Evolutionary conservation across 1,139 yeast species (phyloP), one percentile per base, ranked within the genome.

Genomic region (Diutina pseudorugosa): DNA sequence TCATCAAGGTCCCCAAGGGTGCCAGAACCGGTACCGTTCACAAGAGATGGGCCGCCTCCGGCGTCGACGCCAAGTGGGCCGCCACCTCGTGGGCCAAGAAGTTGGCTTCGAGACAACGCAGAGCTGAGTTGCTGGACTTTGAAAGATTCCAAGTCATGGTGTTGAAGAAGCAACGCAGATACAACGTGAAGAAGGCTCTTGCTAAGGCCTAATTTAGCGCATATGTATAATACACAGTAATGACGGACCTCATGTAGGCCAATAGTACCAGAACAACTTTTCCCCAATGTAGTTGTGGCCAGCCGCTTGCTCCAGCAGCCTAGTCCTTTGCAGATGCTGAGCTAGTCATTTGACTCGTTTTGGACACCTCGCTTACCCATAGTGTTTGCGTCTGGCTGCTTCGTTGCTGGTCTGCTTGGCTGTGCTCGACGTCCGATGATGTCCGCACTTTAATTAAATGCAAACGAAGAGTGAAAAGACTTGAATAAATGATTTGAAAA

Each of bases 71-170:
- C 70, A 87, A 91, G 77, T 93, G 98, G 98, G 83, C 86, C 65
- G 79, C 86, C 67, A 80, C 98, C 63, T 72, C 95, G 56, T 90
- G 97, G 97, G 97, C 98, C 70, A 88, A 93, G 87, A 90, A 89
- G 82, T 85, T 93, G 70, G 96, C 95, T 70, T 85, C 87, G 75
- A 89, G 86, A 76, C 83, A 86, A 76, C 89, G 84, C 76, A 88
- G 98, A 83, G 76, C 94, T 67, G 79, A 85, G 71, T 85, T 94
- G 73, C 72, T 93, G 65, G 99, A 93, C 79, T 93, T 93, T 70
- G 97, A 93, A 82, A 91, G 99, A 85, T 93, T 93, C 97, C 97
- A 93, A 83, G 98, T 91, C 67, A 73, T 87, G 75, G 94, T 89
- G 66, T 85, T 89, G 75, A 91, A 87, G 87, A 93, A 90, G 84